Evolutionary conservation across 2,329 filamentous ascomycete species (phyloP).

Genomic region (Alternaria sp.): DNA sequence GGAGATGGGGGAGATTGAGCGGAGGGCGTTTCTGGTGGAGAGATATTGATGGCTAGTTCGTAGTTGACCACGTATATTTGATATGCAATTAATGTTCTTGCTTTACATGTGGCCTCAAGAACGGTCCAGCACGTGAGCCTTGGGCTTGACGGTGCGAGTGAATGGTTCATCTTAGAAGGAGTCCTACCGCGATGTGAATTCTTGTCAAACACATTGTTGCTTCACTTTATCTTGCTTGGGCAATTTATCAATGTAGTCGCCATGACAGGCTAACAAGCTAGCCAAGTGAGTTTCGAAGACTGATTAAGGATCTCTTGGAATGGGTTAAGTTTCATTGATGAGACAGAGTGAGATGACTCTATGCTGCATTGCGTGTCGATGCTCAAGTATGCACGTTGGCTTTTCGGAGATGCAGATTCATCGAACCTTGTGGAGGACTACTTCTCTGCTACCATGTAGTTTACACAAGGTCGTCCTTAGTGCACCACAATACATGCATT

Average conservation of each 20-base stretch:
- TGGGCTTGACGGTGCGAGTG: background rate
- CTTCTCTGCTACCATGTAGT: background rate
- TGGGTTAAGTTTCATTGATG: background rate
- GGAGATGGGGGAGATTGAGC: constrained; percentile 57
- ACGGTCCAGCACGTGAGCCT: background rate
- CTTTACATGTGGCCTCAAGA: background rate
- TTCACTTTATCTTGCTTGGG: background rate
- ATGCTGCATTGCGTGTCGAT: background rate
- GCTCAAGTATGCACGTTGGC: background rate
- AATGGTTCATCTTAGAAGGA: background rate
- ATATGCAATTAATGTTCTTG: background rate
- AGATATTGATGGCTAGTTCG: constrained; percentile 59
- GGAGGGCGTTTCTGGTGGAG: constrained; percentile 68
- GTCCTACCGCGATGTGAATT: background rate
- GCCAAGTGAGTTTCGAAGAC: background rate
- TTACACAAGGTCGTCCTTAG: background rate
- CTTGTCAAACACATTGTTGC: background rate
- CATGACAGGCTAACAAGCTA: background rate
- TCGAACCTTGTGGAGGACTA: background rate
- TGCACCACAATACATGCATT: background rate
- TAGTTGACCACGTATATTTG: background rate
- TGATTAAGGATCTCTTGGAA: background rate
- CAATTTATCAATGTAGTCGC: background rate
- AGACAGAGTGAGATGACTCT: background rate
- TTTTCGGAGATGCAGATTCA: background rate